A percentile compares a stretch with the other conserved stretches of the same genome.
Conservation (phyloP, 2,329 filamentous ascomycete species). For the Penicillium sp. region DNA sequence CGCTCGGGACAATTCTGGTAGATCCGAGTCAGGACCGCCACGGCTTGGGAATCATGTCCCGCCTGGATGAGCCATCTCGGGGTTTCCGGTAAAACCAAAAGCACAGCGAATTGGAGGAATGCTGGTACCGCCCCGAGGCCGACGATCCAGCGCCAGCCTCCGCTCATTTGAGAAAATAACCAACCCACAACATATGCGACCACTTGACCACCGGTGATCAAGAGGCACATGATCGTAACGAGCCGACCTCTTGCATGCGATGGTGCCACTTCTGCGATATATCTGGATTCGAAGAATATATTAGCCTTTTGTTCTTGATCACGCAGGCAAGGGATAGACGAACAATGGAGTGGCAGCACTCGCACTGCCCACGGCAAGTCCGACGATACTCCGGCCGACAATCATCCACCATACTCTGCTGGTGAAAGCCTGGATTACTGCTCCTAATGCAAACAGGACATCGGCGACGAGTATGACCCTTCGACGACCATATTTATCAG, state of each 20-base stretch:
- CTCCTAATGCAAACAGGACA: constrained; percentile 46
- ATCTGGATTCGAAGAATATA: constrained; percentile 41
- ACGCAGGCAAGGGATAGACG: constrained; percentile 17
- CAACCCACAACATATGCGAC: constrained; percentile 85
- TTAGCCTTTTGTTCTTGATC: background rate
- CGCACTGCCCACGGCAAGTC: constrained; percentile 48
- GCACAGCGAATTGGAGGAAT: constrained; percentile 64
- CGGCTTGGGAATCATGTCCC: constrained; percentile 62
- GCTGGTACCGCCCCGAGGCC: constrained; percentile 80
- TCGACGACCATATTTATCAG: constrained; percentile 50
- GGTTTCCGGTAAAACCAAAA: constrained; percentile 79
- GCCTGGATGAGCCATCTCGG: constrained; percentile 81
- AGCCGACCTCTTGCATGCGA: constrained; percentile 73
- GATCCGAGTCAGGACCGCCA: constrained; percentile 63
- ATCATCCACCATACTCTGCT: constrained; percentile 48
- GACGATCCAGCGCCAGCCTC: constrained; percentile 89
- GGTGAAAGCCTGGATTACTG: constrained; percentile 44
- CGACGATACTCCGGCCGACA: constrained; percentile 47
- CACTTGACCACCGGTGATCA: constrained; percentile 85
- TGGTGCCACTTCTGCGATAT: constrained; percentile 84
- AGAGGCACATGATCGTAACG: constrained; percentile 77
- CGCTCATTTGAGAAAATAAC: constrained; percentile 61
- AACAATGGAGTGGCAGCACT: constrained; percentile 78
- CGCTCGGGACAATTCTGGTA: constrained; percentile 53
- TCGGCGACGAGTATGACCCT: constrained; percentile 50